Evolutionary conservation across 768 basidiomycete species (phyloP), one percentile per base, ranked within the genome.

Genomic region (Lentinus brumalis): DNA sequence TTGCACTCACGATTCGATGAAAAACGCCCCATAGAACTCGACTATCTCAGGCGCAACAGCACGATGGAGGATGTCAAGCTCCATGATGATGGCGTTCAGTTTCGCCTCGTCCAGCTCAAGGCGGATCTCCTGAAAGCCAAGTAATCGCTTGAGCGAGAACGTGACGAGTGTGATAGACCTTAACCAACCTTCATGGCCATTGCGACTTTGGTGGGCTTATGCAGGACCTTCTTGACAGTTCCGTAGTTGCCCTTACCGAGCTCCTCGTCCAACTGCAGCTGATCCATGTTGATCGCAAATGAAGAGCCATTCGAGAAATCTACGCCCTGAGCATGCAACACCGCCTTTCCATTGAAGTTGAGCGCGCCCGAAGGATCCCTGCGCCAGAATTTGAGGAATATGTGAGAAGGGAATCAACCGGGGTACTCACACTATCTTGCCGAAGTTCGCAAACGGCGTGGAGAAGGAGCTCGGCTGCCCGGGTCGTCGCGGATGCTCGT

Each of bases 21-120:
- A 98, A 79, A 99, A 99, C 4, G 97, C 97, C 46, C 97, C 97
- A 72, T 96, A 98, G 68, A 99, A 99, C 62, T 98, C 97, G 69
- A 99, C 93, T 66, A 98, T 98, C 70, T 92, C 87, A 3, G 91
- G 91, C 9, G 91, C 87, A 46, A 89, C 83, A 3, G 96, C 96
- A 30, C 95, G 92, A 74, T 99, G 97, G 7, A 99, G 86, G 65
- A 99, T 91, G 71, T 99, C 96, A 56, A 99, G 90, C 71, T 99
- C 97, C 91, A 98, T 98, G 68, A 99, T 88, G 79, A 99, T 98
- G 14, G 90, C 93, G 68, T 94, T 94, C 42, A 98, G 84, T 69
- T 95, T 94, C 50, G 92, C 87, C 56, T 95, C 86, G 69, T 98
- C 97, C 14, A 99, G 84, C 72, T 98, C 95, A 15, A 99, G 81